A percentile compares a stretch with the other conserved stretches of the same genome.
phyloP scores from a whole-genome alignment of 169 alveolate species.

The Plasmodium reichenowi region DNA sequence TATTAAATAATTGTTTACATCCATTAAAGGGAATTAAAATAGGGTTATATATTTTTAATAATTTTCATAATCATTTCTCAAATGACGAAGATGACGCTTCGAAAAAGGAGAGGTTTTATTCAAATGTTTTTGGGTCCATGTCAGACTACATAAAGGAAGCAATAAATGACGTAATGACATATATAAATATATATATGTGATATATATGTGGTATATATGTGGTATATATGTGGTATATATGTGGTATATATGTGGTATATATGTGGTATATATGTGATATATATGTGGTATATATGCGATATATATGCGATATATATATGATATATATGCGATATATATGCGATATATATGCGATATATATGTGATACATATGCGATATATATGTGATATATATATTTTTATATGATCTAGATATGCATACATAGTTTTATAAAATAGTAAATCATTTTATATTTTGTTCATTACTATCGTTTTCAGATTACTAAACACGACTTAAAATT shows the following conservation, averaged over 20 bases:
- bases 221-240: too few species aligned
- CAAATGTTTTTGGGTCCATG: conserved; percentile 71
- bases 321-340: too few species aligned
- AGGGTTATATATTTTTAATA: conserved; percentile 32
- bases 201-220: background rate
- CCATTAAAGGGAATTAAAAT: conserved; percentile 53
- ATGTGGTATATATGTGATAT: too few species aligned
- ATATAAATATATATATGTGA: background rate
- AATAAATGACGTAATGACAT: conserved; percentile 21
- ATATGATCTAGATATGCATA: background rate
- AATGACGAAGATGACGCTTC: conserved; percentile 72
- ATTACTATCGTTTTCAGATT: conserved; percentile 21
- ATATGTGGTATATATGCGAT: background rate
- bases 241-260: too few species aligned
- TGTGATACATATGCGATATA: too few species aligned
- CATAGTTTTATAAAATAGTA: too few species aligned
- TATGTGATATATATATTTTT: too few species aligned
- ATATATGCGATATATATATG: background rate
- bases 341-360: too few species aligned
- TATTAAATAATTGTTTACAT: conserved; percentile 63
- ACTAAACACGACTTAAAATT: conserved; percentile 28
- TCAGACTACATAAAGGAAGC: conserved; percentile 58
- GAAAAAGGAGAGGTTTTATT: conserved; percentile 51
- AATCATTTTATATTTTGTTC: background rate
- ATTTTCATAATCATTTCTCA: conserved; percentile 13